Conservation (phyloP, 2,329 filamentous ascomycete genomes). For the Capronia coronata region DNA sequence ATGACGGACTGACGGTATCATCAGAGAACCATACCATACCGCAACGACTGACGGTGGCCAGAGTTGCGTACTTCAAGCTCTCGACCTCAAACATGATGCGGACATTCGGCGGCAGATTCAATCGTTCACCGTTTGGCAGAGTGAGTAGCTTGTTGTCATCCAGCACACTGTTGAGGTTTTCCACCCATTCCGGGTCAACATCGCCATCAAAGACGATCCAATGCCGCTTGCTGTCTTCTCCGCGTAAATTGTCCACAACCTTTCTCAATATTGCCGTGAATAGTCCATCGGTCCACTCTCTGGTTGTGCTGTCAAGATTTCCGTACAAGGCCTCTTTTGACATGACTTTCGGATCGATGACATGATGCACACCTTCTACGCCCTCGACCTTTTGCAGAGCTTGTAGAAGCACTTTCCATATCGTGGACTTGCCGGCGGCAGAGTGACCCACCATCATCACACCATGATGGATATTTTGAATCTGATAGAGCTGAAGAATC, state of each 20-base stretch:
- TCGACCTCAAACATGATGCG: slow-evolving; percentile 99
- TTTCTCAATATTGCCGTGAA: slow-evolving; percentile 97
- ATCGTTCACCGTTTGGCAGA: slow-evolving; percentile 92
- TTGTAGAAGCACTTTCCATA: slow-evolving; percentile 87
- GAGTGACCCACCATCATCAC: slow-evolving; percentile 99
- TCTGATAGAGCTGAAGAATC: slow-evolving; percentile 92
- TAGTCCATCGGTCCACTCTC: slow-evolving; percentile 97
- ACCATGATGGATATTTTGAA: slow-evolving; percentile 95
- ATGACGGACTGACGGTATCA: slow-evolving; percentile 84
- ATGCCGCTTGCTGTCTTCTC: slow-evolving; percentile 91
- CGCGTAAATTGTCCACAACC: slow-evolving; percentile 96
- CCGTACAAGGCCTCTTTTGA: slow-evolving; percentile 97
- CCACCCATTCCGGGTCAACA: slow-evolving; percentile 98
- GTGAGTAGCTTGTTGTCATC: slow-evolving; percentile 99
- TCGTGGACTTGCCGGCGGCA: slow-evolving; percentile 91
- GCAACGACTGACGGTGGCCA: slow-evolving; percentile 98
- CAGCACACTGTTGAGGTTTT: slow-evolving; percentile 98
- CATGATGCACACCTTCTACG: slow-evolving; percentile 88
- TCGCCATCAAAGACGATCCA: slow-evolving; percentile 99
- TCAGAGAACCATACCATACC: slow-evolving; percentile 99
- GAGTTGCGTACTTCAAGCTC: slow-evolving; percentile 90
- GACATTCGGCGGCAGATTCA: slow-evolving; percentile 88
- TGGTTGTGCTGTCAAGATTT: slow-evolving; percentile 88
- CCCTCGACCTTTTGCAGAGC: slow-evolving; percentile 86
- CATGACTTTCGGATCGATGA: slow-evolving; percentile 99